A percentile compares a stretch with the other conserved stretches of the same genome.
Conservation (phyloP, 2,329 filamentous ascomycete genomes). For the Sporothrix schenckii region DNA sequence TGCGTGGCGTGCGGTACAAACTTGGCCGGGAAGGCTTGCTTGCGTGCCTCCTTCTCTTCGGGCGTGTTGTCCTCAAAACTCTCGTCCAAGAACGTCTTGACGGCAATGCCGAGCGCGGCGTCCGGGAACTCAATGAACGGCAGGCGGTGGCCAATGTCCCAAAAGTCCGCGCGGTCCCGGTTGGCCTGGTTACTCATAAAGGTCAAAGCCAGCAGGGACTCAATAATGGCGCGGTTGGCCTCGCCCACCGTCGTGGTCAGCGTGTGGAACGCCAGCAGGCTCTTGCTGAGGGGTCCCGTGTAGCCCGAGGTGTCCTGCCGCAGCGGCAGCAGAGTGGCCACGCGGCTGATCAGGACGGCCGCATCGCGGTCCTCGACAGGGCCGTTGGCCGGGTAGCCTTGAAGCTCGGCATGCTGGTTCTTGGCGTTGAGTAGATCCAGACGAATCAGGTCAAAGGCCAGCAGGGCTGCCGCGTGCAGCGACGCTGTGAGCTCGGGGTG, state of each 20-base stretch:
- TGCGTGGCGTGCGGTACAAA: conserved; percentile 63
- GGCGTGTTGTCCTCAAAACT: conserved; percentile 62
- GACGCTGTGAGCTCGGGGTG: conserved; percentile 49
- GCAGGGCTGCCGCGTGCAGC: conserved; percentile 75
- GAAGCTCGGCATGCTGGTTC: conserved; percentile 58
- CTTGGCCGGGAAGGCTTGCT: conserved; percentile 54
- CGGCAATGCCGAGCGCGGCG: conserved; percentile 74
- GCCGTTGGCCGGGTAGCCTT: conserved; percentile 59
- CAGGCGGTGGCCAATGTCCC: conserved; percentile 66
- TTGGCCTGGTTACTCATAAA: conserved; percentile 79
- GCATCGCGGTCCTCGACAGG: conserved; percentile 74
- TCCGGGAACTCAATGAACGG: conserved; percentile 58
- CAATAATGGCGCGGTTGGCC: conserved; percentile 78
- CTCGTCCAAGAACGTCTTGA: conserved; percentile 70
- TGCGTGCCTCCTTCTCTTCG: conserved; percentile 46
- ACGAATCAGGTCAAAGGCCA: conserved; percentile 83
- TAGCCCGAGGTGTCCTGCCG: conserved; percentile 86
- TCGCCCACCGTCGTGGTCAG: conserved; percentile 78
- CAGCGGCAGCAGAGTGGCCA: conserved; percentile 79
- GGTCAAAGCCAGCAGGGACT: conserved; percentile 78
- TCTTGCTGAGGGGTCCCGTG: conserved; percentile 89
- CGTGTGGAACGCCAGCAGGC: conserved; percentile 82
- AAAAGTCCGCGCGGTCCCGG: conserved; percentile 67
- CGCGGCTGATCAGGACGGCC: conserved; percentile 81
- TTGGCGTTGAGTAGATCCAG: conserved; percentile 76